phyloP scores from a whole-genome alignment of 495 filamentous ascomycete genomes.

The Haplographium delicatum region DNA sequence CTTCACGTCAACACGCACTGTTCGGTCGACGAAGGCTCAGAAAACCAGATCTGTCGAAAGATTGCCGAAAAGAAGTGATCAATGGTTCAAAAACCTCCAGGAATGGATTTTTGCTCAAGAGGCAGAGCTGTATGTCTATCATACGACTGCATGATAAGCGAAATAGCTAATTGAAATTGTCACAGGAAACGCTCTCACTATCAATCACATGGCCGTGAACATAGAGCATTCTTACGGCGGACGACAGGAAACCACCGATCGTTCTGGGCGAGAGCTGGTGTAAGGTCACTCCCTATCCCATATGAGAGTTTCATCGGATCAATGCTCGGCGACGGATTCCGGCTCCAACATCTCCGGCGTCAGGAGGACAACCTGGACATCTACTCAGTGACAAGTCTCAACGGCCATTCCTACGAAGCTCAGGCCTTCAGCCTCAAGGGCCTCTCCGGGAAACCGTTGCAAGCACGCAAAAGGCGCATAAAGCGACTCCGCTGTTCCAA shows the following conservation, averaged over 20 bases:
- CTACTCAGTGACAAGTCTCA: neutral
- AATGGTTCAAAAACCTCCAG: too few relatives aligned
- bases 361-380: constrained; percentile 1
- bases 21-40: too few relatives aligned
- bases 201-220: too few relatives aligned
- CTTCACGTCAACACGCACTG: too few relatives aligned
- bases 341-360: neutral
- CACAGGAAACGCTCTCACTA: too few relatives aligned
- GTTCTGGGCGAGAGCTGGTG: neutral
- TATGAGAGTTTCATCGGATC: constrained; percentile 2
- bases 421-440: neutral
- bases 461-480: constrained; percentile 1
- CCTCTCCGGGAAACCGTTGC: neutral
- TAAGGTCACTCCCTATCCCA: neutral
- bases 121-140: too few relatives aligned
- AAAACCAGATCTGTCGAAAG: too few relatives aligned
- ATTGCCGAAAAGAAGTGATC: too few relatives aligned
- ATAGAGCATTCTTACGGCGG: neutral
- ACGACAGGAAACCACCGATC: neutral
- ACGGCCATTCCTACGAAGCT: neutral
- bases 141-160: too few relatives aligned
- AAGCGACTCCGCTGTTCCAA: neutral
- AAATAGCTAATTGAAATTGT: too few relatives aligned
- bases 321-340: neutral
- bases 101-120: too few relatives aligned